These are phyloP conservation scores for Claviceps sp. DNA, from an alignment of 2,329 filamentous ascomycete species.

Conservation along the genomic window DNA sequence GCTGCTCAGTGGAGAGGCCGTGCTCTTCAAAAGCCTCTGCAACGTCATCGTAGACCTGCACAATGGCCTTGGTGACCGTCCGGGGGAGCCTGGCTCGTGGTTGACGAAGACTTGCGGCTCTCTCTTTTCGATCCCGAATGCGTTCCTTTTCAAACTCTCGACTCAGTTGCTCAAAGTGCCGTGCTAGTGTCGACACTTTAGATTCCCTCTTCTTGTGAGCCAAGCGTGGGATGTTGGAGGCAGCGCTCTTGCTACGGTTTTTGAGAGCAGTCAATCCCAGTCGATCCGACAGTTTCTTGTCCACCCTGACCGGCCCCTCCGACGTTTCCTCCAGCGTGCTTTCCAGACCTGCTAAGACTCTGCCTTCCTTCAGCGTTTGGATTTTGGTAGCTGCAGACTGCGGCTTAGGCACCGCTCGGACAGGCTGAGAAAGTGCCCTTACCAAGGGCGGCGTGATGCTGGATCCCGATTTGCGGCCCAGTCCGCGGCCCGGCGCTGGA, in stretches of 20 bases:
- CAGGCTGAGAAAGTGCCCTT: slow-evolving; percentile 39
- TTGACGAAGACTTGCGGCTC: slow-evolving; percentile 59
- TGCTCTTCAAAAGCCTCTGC: slow-evolving; percentile 82
- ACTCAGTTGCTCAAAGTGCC: slow-evolving; percentile 92
- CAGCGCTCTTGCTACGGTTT: slow-evolving; percentile 35
- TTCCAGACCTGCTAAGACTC: slow-evolving; percentile 13
- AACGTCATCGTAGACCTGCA: slow-evolving; percentile 90
- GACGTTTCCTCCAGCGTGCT: slow-evolving; percentile 12
- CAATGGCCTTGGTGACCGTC: slow-evolving; percentile 86
- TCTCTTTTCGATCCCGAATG: slow-evolving; percentile 68
- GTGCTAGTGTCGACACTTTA: slow-evolving; percentile 81
- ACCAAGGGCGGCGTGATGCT: slow-evolving; percentile 38
- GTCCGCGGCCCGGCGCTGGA: slow-evolving; percentile 19
- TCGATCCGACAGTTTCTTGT: slow-evolving; percentile 68
- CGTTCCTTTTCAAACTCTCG: slow-evolving; percentile 94
- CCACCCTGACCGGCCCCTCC: slow-evolving; percentile 34
- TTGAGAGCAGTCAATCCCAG: slow-evolving; percentile 55
- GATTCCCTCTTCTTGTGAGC: slow-evolving; percentile 61
- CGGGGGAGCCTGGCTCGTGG: slow-evolving; percentile 73
- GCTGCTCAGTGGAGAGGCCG: slow-evolving; percentile 41
- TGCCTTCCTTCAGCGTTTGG: slow-evolving; percentile 21
- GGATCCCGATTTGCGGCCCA: slow-evolving; percentile 31
- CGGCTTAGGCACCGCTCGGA: slow-evolving; percentile 30
- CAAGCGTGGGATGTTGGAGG: slow-evolving; percentile 82
- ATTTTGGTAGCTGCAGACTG: slow-evolving; percentile 32